phyloP scores from a whole-genome alignment of 1,284 basidiomycete genomes.

The Ustilago trichophora region DNA sequence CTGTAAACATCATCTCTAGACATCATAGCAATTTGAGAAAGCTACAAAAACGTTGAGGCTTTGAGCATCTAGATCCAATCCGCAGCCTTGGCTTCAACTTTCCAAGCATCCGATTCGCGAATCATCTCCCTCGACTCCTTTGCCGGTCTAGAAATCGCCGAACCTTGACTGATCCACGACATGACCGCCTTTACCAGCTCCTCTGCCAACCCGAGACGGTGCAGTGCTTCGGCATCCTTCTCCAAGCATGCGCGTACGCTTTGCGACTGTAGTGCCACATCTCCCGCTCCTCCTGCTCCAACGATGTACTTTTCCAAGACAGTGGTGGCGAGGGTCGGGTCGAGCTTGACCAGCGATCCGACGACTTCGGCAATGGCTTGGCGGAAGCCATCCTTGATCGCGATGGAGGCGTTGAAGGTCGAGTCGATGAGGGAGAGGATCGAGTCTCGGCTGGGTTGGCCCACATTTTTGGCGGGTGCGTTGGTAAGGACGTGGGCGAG shows the following conservation, averaged over 20 bases:
- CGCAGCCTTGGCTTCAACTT: conserved; percentile 32
- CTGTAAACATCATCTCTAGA: too few species aligned
- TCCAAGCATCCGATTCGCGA: conserved; percentile 29
- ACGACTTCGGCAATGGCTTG: conserved; percentile 74
- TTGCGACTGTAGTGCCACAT: conserved; percentile 41
- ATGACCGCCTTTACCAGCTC: conserved; percentile 44
- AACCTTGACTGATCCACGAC: conserved; percentile 48
- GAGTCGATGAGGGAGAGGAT: conserved; percentile 81
- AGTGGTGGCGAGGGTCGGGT: conserved; percentile 11
- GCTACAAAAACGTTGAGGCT: too few species aligned
- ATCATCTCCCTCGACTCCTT: conserved; percentile 44
- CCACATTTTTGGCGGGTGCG: conserved; percentile 77
- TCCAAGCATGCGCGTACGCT: conserved; percentile 36
- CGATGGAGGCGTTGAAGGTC: conserved; percentile 72
- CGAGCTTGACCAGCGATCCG: conserved; percentile 74
- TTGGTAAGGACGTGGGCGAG: conserved; percentile 80
- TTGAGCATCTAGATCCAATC: conserved; percentile 31
- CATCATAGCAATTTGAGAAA: too few species aligned
- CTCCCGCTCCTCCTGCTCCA: conserved; percentile 11
- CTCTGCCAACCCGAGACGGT: conserved; percentile 24
- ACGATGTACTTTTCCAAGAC: conserved; percentile 35
- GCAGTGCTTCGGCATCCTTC: conserved; percentile 31
- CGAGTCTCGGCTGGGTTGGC: conserved; percentile 77
- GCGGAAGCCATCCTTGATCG: conserved; percentile 73
- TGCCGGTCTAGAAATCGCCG: conserved; percentile 37